Percentiles rank a stretch among this genome's conserved stretches.
These are phyloP conservation scores for Exidia glandulosa DNA, from an alignment of 768 basidiomycete genomes.

Conservation along the genomic window DNA sequence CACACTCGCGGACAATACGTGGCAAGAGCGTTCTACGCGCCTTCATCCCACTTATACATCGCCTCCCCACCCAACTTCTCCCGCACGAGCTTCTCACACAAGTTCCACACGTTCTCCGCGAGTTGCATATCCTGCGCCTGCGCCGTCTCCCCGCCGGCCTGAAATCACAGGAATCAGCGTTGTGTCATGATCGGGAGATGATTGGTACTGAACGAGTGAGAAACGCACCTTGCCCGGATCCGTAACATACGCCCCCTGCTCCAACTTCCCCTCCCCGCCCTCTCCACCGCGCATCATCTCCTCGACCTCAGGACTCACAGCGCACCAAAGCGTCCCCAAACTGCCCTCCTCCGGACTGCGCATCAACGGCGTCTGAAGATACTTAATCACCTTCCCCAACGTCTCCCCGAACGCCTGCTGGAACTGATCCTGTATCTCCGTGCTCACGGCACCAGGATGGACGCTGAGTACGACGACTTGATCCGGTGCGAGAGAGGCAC, in stretches of 20 bases:
- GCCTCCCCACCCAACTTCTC: not conserved
- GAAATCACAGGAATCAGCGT: too few species aligned
- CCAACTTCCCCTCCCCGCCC: not conserved
- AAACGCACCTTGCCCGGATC: conserved; percentile 1
- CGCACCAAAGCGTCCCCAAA: conserved; percentile 20
- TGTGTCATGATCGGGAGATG: too few species aligned
- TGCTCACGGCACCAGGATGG: conserved; percentile 19
- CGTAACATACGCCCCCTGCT: conserved; percentile 17
- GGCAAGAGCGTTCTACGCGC: not conserved
- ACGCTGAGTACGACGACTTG: conserved; percentile 3
- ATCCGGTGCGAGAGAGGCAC: not conserved
- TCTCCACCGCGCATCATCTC: not conserved
- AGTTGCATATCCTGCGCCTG: conserved; percentile 16
- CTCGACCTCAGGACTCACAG: conserved; percentile 19
- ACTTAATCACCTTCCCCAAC: conserved; percentile 13
- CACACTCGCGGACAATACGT: too few species aligned
- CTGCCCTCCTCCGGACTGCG: conserved; percentile 16
- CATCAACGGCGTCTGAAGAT: conserved; percentile 17
- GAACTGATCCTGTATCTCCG: conserved; percentile 16
- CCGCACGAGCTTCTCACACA: conserved; percentile 19
- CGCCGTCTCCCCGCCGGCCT: conserved; percentile 12
- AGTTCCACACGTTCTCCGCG: conserved; percentile 18
- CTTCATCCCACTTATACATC: not conserved
- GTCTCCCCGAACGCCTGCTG: conserved; percentile 15
- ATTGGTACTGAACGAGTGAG: too few species aligned